Evolutionary conservation across 345 rosid species (phyloP).

Genomic region (Combretum micranthum): DNA sequence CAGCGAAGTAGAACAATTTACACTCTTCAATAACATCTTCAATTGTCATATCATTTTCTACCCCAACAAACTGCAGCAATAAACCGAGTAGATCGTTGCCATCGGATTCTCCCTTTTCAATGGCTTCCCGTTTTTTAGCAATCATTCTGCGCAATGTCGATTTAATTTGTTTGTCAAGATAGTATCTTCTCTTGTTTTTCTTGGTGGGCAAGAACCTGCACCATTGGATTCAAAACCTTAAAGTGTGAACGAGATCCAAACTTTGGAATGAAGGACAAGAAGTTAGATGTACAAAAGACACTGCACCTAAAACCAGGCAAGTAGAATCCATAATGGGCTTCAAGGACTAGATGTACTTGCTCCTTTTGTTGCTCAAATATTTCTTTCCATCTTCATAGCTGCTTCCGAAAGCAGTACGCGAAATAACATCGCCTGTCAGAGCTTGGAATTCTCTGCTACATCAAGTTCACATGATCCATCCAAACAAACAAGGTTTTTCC

Average conservation of each 20-base stretch:
- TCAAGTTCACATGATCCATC: constrained; percentile 27
- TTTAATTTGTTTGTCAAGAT: constrained; percentile 26
- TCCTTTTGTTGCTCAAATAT: constrained; percentile 36
- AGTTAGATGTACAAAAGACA: too few species aligned
- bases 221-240: neutral
- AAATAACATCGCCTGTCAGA: constrained; percentile 33
- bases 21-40: constrained; percentile 53
- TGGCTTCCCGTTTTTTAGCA: constrained; percentile 22
- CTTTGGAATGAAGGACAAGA: neutral
- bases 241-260: neutral
- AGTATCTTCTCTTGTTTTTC: constrained; percentile 36
- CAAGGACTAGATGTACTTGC: constrained; percentile 19
- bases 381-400: constrained; percentile 28
- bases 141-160: constrained; percentile 22
- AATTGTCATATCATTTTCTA: constrained; percentile 20
- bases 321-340: constrained; percentile 29
- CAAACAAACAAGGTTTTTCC: constrained; percentile 17
- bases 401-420: constrained; percentile 39
- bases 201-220: constrained; percentile 42
- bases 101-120: constrained; percentile 18
- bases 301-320: constrained; percentile 53
- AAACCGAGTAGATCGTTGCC: constrained; percentile 34
- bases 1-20: constrained; percentile 44
- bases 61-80: constrained; percentile 22
- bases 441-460: constrained; percentile 23